These are phyloP conservation scores for Rhododendron mucronatum DNA, from an alignment of 148 eudicot genomes.

Conservation along the genomic window DNA sequence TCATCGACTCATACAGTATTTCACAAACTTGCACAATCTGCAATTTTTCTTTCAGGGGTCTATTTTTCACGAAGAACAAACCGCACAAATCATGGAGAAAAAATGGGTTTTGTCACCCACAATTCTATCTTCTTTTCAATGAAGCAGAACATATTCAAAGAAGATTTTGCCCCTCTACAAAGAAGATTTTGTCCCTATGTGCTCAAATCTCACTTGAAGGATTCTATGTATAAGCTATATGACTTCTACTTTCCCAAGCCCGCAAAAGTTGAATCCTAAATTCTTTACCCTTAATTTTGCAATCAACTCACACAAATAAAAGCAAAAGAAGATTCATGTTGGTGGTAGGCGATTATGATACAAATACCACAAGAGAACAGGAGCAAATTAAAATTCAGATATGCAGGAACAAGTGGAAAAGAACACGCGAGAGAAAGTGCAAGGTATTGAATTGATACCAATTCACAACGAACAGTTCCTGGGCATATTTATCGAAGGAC, in stretches of 20 bases:
- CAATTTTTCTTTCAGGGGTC: neutral
- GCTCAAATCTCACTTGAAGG: too few species aligned
- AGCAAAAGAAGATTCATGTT: too few species aligned
- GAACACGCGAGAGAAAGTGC: too few species aligned
- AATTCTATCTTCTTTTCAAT: too few species aligned
- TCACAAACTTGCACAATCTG: conserved; percentile 16
- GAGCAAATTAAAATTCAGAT: too few species aligned
- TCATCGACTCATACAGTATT: neutral
- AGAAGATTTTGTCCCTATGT: neutral
- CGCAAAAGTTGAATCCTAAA: neutral
- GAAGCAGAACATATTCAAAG: neutral
- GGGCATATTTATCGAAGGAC: neutral
- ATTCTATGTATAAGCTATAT: too few species aligned
- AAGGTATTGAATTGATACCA: neutral
- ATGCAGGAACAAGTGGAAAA: too few species aligned
- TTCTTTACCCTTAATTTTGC: neutral
- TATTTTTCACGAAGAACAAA: neutral
- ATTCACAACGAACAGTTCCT: neutral
- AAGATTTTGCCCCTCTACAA: neutral
- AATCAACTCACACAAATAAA: neutral
- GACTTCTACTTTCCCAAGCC: neutral
- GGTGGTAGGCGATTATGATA: too few species aligned
- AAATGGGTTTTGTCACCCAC: too few species aligned
- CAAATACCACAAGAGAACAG: too few species aligned
- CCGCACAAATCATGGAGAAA: neutral